Evolutionary conservation across 306 rosid genomes (phyloP).

Genomic region (Vicia sativa): DNA sequence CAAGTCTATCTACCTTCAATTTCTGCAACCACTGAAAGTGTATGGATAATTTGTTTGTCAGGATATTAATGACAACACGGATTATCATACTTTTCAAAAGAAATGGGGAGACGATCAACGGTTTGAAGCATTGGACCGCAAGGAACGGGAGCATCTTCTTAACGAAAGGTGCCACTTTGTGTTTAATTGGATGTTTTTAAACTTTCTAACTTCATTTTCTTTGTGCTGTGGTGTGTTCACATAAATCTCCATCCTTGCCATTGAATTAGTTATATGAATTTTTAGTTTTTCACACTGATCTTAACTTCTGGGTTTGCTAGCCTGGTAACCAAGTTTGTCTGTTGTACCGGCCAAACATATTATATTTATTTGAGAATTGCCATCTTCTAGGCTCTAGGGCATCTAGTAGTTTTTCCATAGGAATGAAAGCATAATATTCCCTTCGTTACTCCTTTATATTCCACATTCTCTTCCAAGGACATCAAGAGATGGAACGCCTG

Average conservation of each 20-base stretch:
- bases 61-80: slow-evolving; percentile 71
- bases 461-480: slow-evolving; percentile 12
- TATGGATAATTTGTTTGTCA: slow-evolving; percentile 44
- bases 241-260: slow-evolving; percentile 3
- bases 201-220: slow-evolving; percentile 18
- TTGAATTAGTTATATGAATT: slow-evolving; percentile 11
- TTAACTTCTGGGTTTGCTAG: slow-evolving; percentile 16
- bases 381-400: slow-evolving; percentile 18
- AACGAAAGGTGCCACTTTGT: slow-evolving; percentile 74
- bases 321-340: slow-evolving; percentile 18
- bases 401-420: slow-evolving; percentile 20
- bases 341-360: slow-evolving; percentile 3
- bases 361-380: slow-evolving; percentile 14
- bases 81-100: slow-evolving; percentile 77
- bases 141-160: slow-evolving; percentile 84
- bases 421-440: slow-evolving; percentile 19
- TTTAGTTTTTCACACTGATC: slow-evolving; percentile 30
- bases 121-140: slow-evolving; percentile 91
- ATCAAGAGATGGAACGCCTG: slow-evolving; percentile 24
- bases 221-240: slow-evolving; percentile 27
- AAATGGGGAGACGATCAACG: slow-evolving; percentile 90
- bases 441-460: slow-evolving; percentile 23
- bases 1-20: slow-evolving; percentile 28
- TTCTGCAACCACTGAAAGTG: slow-evolving; percentile 34
- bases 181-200: slow-evolving; percentile 12